A percentile compares a stretch with the other conserved stretches of the same genome.
phyloP scores from a whole-genome alignment of 768 basidiomycete species.

The Suillus subalutaceus region DNA sequence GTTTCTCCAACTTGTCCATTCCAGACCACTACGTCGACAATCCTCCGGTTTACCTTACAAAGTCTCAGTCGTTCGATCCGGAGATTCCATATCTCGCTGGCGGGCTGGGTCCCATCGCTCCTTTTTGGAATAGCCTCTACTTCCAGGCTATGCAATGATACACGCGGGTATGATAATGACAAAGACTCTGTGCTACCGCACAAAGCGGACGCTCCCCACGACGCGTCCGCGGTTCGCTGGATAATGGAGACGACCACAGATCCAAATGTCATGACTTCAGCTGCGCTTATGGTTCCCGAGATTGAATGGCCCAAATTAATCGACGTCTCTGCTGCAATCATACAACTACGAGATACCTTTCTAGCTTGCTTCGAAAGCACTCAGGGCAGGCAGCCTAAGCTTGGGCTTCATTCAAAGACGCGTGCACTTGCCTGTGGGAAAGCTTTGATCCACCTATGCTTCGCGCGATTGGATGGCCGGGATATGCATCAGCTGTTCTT shows the following conservation, averaged over 20 bases:
- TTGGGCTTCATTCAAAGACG: background rate
- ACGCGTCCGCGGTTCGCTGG: slow-evolving; percentile 10
- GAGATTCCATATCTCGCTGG: background rate
- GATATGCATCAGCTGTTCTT: slow-evolving; percentile 7
- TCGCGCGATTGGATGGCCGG: background rate
- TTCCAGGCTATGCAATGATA: background rate
- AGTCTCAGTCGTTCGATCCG: background rate
- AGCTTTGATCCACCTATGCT: slow-evolving; percentile 5
- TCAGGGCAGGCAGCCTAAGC: background rate
- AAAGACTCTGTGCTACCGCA: background rate
- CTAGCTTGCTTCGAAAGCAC: slow-evolving; percentile 7
- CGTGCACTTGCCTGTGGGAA: slow-evolving; percentile 9
- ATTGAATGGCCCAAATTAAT: slow-evolving; percentile 7
- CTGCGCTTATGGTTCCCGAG: slow-evolving; percentile 9
- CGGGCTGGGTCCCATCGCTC: background rate
- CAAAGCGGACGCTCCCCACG: background rate
- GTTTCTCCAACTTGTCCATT: slow-evolving; percentile 15
- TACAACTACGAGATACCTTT: slow-evolving; percentile 10
- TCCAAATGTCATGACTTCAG: slow-evolving; percentile 5
- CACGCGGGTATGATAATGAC: background rate
- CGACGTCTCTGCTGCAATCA: slow-evolving; percentile 1
- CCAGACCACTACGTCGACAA: background rate
- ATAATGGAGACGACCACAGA: slow-evolving; percentile 7
- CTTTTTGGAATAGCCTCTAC: background rate
- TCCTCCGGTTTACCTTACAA: background rate